Evolutionary conservation across 352 stramenopile genomes (phyloP), one percentile per base, ranked within the genome.

Genomic region (Phytophthora pisi): DNA sequence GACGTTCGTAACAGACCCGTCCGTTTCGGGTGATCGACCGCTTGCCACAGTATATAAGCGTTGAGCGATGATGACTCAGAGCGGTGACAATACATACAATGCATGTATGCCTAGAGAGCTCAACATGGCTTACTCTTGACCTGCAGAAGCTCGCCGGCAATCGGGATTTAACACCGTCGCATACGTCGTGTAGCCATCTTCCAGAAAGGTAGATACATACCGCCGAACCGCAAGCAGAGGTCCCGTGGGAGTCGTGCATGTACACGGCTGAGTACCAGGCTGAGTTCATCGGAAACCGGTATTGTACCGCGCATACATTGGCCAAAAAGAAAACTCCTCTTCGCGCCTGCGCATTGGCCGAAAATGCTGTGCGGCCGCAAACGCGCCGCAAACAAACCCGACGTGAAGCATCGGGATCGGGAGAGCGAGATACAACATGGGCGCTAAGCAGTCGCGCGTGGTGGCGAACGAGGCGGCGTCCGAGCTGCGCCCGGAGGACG

Each of bases 381-480:
- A 50, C 43, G 16, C 43, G 16, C 43, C 38, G 38, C 38, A 45
- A 26, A 50, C 38, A 45, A 26, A 50, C 43, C 43, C 43, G 43
- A 50, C 43, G 43, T 50, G 43, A 36, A 45, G 11, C 26, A 38
- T 38, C 38, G 38, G 38, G 38, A 45, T 45, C 38, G 38, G 15
- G 11, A 16, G 38, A 18, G 34, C 9, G 34, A 11, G 34, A 42
- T 11, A 42, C 45, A 83, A 28, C 31, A 93, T 93, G 85, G 85
- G 85, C 74, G 82, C 81, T 64, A 90, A 89, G 74, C 85, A 90
- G 72, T 92, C 85, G 66, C 85, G 85, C 56, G 79, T 93, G 60
- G 83, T 87, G 72, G 73, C 79, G 57, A 84, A 75, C 28, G 83
- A 92, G 34, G 66, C 71, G 52, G 74, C 83, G 60, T 76, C 69